phyloP scores from a whole-genome alignment of 2,329 filamentous ascomycete genomes.

The Emmonsiellopsis sp. region DNA sequence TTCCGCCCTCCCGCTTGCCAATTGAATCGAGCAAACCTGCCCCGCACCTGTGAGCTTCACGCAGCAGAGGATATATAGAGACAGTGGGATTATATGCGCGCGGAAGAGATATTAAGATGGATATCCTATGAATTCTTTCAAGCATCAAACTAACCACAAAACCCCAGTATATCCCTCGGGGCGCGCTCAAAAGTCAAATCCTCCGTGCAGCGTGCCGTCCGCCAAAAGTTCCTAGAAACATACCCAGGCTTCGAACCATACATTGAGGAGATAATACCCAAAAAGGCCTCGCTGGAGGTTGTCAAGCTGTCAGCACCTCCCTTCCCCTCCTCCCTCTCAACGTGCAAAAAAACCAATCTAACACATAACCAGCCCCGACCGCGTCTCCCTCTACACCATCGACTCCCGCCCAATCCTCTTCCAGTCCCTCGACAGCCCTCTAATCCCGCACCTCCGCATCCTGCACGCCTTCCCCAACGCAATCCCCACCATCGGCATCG shows the following conservation, averaged over 20 bases:
- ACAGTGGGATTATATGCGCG: no score
- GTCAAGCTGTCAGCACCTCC: slow-evolving; percentile 59
- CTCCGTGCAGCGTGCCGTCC: slow-evolving; percentile 79
- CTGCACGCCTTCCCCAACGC: slow-evolving; percentile 81
- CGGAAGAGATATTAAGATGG: no score
- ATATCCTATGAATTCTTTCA: background rate
- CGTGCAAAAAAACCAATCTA: background rate
- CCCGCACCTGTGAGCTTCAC: no score
- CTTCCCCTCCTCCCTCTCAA: background rate
- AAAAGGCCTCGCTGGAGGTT: slow-evolving; percentile 81
- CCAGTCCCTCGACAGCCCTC: slow-evolving; percentile 66
- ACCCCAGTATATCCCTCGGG: slow-evolving; percentile 7
- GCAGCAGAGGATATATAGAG: no score
- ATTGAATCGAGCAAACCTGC: background rate
- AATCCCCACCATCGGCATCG: slow-evolving; percentile 79
- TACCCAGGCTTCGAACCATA: slow-evolving; percentile 78
- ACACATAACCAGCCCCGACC: slow-evolving; percentile 56
- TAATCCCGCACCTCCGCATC: slow-evolving; percentile 80
- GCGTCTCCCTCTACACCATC: slow-evolving; percentile 78
- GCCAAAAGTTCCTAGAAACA: slow-evolving; percentile 68
- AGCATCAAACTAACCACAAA: background rate
- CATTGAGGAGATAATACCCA: slow-evolving; percentile 91
- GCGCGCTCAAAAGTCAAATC: slow-evolving; percentile 82
- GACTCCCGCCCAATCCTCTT: slow-evolving; percentile 75
- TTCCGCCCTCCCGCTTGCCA: slow-evolving; percentile 2